Evolutionary conservation across 768 basidiomycete genomes (phyloP), one percentile per base, ranked within the genome.

Genomic region (Ramaria sp.): DNA sequence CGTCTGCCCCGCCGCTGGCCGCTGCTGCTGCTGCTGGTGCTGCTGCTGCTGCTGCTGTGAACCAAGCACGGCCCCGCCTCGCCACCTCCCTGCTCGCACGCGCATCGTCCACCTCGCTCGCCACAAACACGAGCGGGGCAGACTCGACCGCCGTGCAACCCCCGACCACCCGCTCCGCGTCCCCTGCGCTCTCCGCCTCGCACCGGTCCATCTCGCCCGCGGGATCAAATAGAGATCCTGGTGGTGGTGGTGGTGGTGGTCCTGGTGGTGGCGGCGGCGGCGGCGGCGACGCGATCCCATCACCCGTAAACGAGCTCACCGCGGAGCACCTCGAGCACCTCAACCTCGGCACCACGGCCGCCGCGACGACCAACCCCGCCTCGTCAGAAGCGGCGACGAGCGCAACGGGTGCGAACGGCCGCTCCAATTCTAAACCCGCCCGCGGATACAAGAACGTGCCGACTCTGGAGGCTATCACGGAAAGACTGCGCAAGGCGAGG

Each of bases 361-460:
- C 60, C 0, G 54, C n/a, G n/a, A n/a, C 62, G 10, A 56, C 62
- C 2, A 30, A 48, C 16, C 32, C 49, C 9, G 63, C 68, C 20
- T 55, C 63, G 24, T 64, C 61, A 2, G 61, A 25, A 55, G 60
- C 58, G 57, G 63, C 43, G 38, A 61, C 37, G 61, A 68, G 38
- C 64, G 9, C 25, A 13, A n/a, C 38, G 12, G 24, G 24, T 13
- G 27, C 22, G 20, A 39, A 28, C 12, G 50, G 43, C 8, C 47
- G 52, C 42, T 73, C 58, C 27, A 69, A 70, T 65, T 67, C 65
- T 59, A 77, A 73, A 66, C 62, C 70, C 52, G 68, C 70, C 36
- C 62, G 69, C n/a, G 88, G 88, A 22, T 91, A 88, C 69, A 91
- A 89, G 81, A 90, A 89, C 63, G 85, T 91, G 42, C 89, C 89